Conservation (phyloP, 257 asterid species). For the Solanum clarkiae region DNA sequence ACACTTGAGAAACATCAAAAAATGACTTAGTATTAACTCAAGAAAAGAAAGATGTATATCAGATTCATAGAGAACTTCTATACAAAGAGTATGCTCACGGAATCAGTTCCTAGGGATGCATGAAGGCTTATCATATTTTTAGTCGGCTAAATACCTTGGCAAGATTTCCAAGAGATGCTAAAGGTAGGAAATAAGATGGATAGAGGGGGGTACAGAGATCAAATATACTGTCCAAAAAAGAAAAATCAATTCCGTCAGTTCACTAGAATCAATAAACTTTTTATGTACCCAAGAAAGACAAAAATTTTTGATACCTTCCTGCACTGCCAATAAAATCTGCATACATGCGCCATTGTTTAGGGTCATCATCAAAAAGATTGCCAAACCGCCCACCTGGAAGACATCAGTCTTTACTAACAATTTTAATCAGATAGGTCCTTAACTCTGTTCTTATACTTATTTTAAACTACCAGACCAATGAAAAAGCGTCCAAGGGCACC, state of each 20-base stretch:
- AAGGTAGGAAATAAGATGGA: slow-evolving; percentile 80
- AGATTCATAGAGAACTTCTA: neutral
- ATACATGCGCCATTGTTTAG: slow-evolving; percentile 96
- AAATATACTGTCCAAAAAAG: slow-evolving; percentile 61
- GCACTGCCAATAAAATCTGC: slow-evolving; percentile 96
- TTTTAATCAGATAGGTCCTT: neutral
- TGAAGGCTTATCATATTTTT: neutral
- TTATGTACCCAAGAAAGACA: neutral
- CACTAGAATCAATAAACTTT: neutral
- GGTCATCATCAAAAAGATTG: slow-evolving; percentile 88
- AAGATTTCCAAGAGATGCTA: slow-evolving; percentile 93
- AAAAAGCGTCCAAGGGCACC: slow-evolving; percentile 95
- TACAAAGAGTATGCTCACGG: neutral
- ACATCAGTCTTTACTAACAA: neutral
- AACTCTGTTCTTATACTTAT: neutral
- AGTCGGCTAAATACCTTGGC: slow-evolving; percentile 45
- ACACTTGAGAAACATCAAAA: neutral
- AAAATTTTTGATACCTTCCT: slow-evolving; percentile 44
- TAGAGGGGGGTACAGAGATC: slow-evolving; percentile 78
- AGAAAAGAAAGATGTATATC: neutral
- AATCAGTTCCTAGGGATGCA: neutral
- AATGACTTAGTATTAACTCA: neutral
- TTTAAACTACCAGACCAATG: slow-evolving; percentile 48
- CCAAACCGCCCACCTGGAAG: slow-evolving; percentile 92
- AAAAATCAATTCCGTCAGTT: neutral